A percentile compares a stretch with the other conserved stretches of the same genome.
phyloP scores from a whole-genome alignment of 1,284 basidiomycete genomes.

The Pterulicium gracile region DNA sequence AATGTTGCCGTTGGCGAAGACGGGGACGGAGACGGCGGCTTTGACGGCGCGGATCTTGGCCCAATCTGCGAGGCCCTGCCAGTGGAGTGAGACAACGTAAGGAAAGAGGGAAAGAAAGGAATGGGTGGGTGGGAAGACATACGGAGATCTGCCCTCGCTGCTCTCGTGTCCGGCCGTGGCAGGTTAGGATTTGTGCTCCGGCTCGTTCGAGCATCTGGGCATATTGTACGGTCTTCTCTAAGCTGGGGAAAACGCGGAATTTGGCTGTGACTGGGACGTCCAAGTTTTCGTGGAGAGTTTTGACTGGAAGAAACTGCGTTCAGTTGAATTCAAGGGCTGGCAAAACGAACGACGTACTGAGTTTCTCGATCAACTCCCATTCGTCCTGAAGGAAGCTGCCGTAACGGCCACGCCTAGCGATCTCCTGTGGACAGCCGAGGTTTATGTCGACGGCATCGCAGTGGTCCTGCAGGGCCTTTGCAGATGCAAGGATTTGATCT shows the following conservation, averaged over 20 bases:
- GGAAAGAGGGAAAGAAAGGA: no score
- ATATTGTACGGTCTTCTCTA: conserved; percentile 86
- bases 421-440: conserved; percentile 94
- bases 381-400: conserved; percentile 92
- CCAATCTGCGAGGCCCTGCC: conserved; percentile 80
- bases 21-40: conserved; percentile 80
- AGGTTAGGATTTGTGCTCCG: conserved; percentile 91
- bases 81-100: conserved; percentile 4
- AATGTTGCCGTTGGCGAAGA: conserved; percentile 97
- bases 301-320: conserved; percentile 39
- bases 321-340: not conserved
- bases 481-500: conserved; percentile 65
- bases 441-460: conserved; percentile 95
- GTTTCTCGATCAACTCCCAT: conserved; percentile 75
- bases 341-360: conserved; percentile 48
- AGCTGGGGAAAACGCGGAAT: conserved; percentile 82
- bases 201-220: conserved; percentile 92
- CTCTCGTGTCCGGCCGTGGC: conserved; percentile 86
- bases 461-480: conserved; percentile 59
- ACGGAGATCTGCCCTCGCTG: conserved; percentile 80
- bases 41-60: conserved; percentile 79
- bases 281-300: conserved; percentile 75
- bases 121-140: no score
- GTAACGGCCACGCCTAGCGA: conserved; percentile 81
- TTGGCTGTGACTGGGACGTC: conserved; percentile 91